phyloP scores from a whole-genome alignment of 805 yeast species.

The Zygosaccharomyces siamensis region DNA sequence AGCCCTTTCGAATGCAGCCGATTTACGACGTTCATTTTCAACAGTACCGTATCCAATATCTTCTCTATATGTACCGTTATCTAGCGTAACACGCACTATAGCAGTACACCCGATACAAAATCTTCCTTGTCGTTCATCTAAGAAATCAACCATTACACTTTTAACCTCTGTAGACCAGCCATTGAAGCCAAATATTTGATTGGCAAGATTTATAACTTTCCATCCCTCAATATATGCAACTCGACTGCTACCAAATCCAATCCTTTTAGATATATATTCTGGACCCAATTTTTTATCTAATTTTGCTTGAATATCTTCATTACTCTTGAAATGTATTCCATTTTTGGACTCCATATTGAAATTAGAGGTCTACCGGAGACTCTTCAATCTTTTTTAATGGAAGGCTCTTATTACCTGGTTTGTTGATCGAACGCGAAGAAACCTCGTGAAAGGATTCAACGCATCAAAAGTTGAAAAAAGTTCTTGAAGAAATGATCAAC shows the following conservation, averaged over 20 bases:
- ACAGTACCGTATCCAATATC: constrained; percentile 84
- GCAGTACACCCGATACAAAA: constrained; percentile 65
- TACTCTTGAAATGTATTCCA: constrained; percentile 9
- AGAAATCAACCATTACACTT: constrained; percentile 59
- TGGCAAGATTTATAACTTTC: constrained; percentile 75
- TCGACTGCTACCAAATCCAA: constrained; percentile 66
- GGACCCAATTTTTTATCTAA: constrained; percentile 58
- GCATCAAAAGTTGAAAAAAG: constrained; percentile 9
- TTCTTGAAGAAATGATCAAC: constrained; percentile 5
- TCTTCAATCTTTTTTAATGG: not conserved
- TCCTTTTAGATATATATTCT: constrained; percentile 68
- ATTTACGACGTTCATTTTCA: constrained; percentile 66
- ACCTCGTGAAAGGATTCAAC: not conserved
- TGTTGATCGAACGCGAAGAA: constrained; percentile 9
- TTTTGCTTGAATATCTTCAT: constrained; percentile 36
- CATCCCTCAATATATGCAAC: constrained; percentile 80
- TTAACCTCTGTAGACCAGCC: constrained; percentile 78
- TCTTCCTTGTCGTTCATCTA: constrained; percentile 58
- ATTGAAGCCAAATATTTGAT: constrained; percentile 75
- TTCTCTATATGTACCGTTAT: constrained; percentile 75
- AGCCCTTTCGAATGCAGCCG: constrained; percentile 77
- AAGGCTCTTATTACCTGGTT: not conserved
- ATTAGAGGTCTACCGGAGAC: not conserved
- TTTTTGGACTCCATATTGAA: constrained; percentile 25
- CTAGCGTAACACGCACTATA: constrained; percentile 64